phyloP scores from a whole-genome alignment of 2,329 filamentous ascomycete species.

The Xylariaceae sp. region DNA sequence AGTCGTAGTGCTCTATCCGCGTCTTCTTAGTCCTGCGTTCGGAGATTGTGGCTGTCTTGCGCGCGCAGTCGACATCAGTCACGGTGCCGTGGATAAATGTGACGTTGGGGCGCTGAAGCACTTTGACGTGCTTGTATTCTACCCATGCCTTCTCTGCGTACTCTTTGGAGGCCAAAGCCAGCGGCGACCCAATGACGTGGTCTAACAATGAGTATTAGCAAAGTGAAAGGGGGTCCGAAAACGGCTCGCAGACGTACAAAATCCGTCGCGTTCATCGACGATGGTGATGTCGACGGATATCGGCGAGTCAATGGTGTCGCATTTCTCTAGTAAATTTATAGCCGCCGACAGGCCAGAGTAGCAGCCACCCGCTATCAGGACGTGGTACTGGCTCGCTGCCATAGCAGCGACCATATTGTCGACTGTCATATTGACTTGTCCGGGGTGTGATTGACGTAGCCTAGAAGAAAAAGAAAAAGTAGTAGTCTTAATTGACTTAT shows the following conservation, averaged over 20 bases:
- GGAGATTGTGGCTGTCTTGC: constrained; percentile 64
- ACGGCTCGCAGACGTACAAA: constrained; percentile 62
- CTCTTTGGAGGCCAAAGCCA: constrained; percentile 68
- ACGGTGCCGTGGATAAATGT: constrained; percentile 71
- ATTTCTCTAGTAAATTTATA: constrained; percentile 71
- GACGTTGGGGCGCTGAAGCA: constrained; percentile 67
- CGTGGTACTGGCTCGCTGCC: constrained; percentile 49
- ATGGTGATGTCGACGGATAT: constrained; percentile 73
- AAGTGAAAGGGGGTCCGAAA: background rate
- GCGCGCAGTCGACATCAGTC: constrained; percentile 61
- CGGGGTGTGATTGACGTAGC: background rate
- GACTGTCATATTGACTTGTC: constrained; percentile 18
- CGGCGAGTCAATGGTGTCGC: constrained; percentile 54
- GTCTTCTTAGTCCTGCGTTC: constrained; percentile 52
- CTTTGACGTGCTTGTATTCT: constrained; percentile 69
- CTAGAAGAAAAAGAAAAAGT: background rate
- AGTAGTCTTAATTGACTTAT: background rate
- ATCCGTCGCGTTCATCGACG: constrained; percentile 83
- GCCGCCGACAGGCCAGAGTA: constrained; percentile 73
- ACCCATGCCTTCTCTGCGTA: constrained; percentile 75
- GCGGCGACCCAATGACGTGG: constrained; percentile 77
- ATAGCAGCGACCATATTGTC: constrained; percentile 17
- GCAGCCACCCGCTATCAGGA: constrained; percentile 73
- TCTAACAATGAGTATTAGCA: constrained; percentile 51
- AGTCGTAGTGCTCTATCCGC: constrained; percentile 68